phyloP scores from a whole-genome alignment of 2,329 filamentous ascomycete species.

The Ceratocystis diversiconidia region DNA sequence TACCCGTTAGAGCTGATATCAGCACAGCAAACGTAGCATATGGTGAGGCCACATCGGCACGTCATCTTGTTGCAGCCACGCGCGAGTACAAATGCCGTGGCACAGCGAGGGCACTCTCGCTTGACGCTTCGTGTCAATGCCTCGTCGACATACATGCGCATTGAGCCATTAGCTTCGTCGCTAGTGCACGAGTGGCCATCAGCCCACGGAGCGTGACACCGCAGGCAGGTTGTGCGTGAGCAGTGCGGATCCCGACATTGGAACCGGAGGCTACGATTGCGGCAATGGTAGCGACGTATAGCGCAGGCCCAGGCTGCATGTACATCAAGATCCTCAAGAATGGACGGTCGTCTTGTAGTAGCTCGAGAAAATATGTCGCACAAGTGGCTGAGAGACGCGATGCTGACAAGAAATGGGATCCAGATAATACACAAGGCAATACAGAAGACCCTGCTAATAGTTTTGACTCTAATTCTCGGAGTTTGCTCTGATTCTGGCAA shows the following conservation, averaged over 20 bases:
- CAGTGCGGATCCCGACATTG: constrained; percentile 59
- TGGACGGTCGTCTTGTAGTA: neutral
- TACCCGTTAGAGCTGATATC: constrained; percentile 66
- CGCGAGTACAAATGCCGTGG: constrained; percentile 82
- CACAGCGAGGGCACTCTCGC: constrained; percentile 82
- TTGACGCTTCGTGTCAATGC: constrained; percentile 91
- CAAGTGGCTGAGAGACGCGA: neutral
- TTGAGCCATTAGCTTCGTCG: constrained; percentile 52
- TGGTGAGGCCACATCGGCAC: constrained; percentile 88
- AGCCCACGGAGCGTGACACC: constrained; percentile 68
- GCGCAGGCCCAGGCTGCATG: constrained; percentile 41
- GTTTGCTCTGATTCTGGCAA: constrained; percentile 23
- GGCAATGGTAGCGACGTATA: constrained; percentile 52
- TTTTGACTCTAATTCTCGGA: neutral
- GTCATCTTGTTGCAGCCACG: constrained; percentile 94
- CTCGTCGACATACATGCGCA: constrained; percentile 75
- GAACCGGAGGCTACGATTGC: constrained; percentile 62
- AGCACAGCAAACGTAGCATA: constrained; percentile 93
- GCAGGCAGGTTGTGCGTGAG: constrained; percentile 57
- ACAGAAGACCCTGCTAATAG: neutral
- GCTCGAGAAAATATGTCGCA: neutral
- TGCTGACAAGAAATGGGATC: neutral
- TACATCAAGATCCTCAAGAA: constrained; percentile 20
- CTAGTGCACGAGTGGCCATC: constrained; percentile 88
- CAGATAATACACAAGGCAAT: neutral